Evolutionary conservation across 441 rosid genomes (phyloP).

Genomic region (Erysimum cheiri): DNA sequence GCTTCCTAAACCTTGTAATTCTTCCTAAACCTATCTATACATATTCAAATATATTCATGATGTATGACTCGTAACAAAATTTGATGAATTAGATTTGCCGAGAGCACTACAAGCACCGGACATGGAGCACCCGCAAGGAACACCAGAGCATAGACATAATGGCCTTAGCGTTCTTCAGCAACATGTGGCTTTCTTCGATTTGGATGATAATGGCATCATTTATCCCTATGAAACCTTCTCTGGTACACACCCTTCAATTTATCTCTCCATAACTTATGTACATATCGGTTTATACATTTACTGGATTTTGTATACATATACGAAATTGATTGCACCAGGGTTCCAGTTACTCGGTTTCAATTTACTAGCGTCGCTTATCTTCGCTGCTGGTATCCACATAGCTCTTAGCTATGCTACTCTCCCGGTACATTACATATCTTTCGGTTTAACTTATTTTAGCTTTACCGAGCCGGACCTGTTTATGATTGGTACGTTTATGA

Average conservation of each 20-base stretch:
- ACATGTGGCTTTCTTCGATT: conserved; percentile 84
- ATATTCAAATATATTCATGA: neutral
- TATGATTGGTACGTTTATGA: neutral
- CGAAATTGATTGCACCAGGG: conserved; percentile 48
- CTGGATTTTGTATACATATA: neutral
- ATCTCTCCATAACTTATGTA: neutral
- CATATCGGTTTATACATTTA: neutral
- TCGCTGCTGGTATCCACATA: conserved; percentile 53
- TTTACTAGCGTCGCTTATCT: conserved; percentile 54
- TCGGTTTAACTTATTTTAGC: neutral
- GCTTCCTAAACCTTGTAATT: conserved; percentile 74
- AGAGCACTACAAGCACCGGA: conserved; percentile 83
- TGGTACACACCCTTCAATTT: conserved; percentile 44
- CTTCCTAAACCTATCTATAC: neutral
- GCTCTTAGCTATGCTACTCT: conserved; percentile 67
- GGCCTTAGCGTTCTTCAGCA: conserved; percentile 83
- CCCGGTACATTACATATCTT: conserved; percentile 52
- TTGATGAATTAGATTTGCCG: conserved; percentile 58
- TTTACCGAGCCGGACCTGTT: neutral
- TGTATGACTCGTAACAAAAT: neutral
- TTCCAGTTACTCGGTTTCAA: conserved; percentile 71
- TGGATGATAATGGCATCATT: conserved; percentile 71
- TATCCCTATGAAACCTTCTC: conserved; percentile 85
- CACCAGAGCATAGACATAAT: conserved; percentile 55
- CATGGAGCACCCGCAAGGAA: conserved; percentile 66